phyloP scores from a whole-genome alignment of 805 yeast genomes.

The Metschnikowia gelsemii region DNA sequence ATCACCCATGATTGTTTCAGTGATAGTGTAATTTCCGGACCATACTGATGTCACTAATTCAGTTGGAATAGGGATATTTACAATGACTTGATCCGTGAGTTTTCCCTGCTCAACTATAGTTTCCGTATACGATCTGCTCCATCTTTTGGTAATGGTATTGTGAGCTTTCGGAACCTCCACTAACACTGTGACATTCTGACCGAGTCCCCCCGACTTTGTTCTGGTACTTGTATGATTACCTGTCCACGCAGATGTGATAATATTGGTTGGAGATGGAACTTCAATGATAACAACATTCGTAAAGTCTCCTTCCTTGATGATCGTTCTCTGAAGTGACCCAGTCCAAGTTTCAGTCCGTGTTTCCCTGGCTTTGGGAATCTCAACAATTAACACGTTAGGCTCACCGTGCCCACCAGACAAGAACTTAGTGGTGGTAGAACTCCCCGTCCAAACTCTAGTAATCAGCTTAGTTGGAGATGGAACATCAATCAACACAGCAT shows the following conservation, averaged over 20 bases:
- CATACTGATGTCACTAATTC: slow-evolving; percentile 11
- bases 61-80: slow-evolving; percentile 11
- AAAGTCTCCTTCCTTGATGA: background rate
- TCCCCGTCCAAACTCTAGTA: slow-evolving; percentile 12
- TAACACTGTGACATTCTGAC: slow-evolving; percentile 21
- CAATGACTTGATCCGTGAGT: slow-evolving; percentile 5
- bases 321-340: slow-evolving; percentile 3
- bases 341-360: slow-evolving; percentile 19
- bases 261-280: slow-evolving; percentile 2
- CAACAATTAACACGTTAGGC: slow-evolving; percentile 12
- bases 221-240: background rate
- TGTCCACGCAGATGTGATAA: slow-evolving; percentile 1
- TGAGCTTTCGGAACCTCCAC: slow-evolving; percentile 9
- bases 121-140: background rate
- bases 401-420: slow-evolving; percentile 6
- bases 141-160: background rate
- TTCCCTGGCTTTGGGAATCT: slow-evolving; percentile 9
- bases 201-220: background rate
- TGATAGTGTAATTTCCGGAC: slow-evolving; percentile 7
- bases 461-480: slow-evolving; percentile 15
- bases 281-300: slow-evolving; percentile 2
- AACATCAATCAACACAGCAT: slow-evolving; percentile 10
- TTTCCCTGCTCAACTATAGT: background rate
- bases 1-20: slow-evolving; percentile 7
- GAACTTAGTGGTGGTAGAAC: slow-evolving; percentile 9